A percentile compares a stretch with the other conserved stretches of the same genome.
Evolutionary conservation across 345 rosid genomes (phyloP).

Genomic region (Cardamine chenopodiifolia): DNA sequence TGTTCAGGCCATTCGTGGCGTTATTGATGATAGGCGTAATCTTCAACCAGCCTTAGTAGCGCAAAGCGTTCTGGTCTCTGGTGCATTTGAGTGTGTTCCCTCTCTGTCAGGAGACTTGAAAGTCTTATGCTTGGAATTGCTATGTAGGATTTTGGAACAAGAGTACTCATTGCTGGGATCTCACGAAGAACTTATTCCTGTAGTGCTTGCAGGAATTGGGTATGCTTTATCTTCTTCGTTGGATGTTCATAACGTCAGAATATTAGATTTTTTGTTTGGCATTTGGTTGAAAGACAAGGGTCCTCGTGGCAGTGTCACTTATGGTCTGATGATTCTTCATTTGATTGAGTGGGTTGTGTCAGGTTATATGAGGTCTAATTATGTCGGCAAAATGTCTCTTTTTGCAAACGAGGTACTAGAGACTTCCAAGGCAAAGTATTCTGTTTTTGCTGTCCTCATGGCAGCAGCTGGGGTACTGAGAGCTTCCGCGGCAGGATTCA

Average conservation of each 20-base stretch:
- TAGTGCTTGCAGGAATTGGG: constrained; percentile 83
- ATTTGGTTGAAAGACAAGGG: constrained; percentile 68
- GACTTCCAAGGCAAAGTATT: constrained; percentile 46
- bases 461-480: constrained; percentile 78
- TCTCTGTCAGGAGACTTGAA: constrained; percentile 57
- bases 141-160: constrained; percentile 64
- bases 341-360: constrained; percentile 80
- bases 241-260: constrained; percentile 48
- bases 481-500: constrained; percentile 53
- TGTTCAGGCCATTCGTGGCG: constrained; percentile 53
- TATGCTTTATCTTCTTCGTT: constrained; percentile 70
- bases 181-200: constrained; percentile 47
- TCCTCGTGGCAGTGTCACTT: constrained; percentile 49
- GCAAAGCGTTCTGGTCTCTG: constrained; percentile 66
- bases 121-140: constrained; percentile 58
- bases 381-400: constrained; percentile 50
- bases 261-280: constrained; percentile 59
- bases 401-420: constrained; percentile 52
- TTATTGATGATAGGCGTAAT: constrained; percentile 43
- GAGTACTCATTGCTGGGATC: constrained; percentile 47
- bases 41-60: constrained; percentile 55
- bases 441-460: constrained; percentile 63
- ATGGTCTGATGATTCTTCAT: constrained; percentile 84
- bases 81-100: constrained; percentile 66
- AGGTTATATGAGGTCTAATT: constrained; percentile 54